Conservation (phyloP, 1,139 yeast genomes). For the Zygosaccharomyces pseudobailii region DNA sequence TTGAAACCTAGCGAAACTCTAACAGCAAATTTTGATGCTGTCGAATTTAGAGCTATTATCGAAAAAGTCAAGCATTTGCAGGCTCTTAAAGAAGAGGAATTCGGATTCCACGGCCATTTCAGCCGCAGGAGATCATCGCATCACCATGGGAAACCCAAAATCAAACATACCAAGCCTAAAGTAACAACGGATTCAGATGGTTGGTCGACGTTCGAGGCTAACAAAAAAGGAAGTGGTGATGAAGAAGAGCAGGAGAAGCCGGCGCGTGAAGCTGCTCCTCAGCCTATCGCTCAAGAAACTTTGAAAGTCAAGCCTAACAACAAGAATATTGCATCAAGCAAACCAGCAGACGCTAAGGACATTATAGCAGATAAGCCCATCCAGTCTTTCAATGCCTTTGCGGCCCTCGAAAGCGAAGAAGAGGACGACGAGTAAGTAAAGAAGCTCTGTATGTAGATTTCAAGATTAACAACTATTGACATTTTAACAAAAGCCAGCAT, state of each 20-base stretch:
- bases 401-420: constrained; percentile 64
- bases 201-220: constrained; percentile 61
- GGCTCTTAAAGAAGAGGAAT: constrained; percentile 35
- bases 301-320: constrained; percentile 62
- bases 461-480: background rate
- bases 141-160: constrained; percentile 45
- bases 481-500: background rate
- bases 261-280: constrained; percentile 37
- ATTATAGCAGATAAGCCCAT: constrained; percentile 63
- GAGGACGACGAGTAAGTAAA: constrained; percentile 36
- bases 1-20: constrained; percentile 52
- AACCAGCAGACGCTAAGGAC: constrained; percentile 69
- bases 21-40: constrained; percentile 59
- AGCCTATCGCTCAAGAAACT: constrained; percentile 32
- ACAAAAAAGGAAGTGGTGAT: constrained; percentile 43
- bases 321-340: constrained; percentile 68
- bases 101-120: constrained; percentile 36
- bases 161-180: constrained; percentile 57
- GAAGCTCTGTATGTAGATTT: background rate
- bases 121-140: constrained; percentile 58
- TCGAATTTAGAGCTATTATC: constrained; percentile 59
- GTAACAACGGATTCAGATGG: constrained; percentile 63
- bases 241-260: constrained; percentile 44
- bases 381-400: constrained; percentile 69
- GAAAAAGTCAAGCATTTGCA: constrained; percentile 54